Conservation (phyloP, 2,329 filamentous ascomycete genomes). For the Hymenoscyphus fructigenus region DNA sequence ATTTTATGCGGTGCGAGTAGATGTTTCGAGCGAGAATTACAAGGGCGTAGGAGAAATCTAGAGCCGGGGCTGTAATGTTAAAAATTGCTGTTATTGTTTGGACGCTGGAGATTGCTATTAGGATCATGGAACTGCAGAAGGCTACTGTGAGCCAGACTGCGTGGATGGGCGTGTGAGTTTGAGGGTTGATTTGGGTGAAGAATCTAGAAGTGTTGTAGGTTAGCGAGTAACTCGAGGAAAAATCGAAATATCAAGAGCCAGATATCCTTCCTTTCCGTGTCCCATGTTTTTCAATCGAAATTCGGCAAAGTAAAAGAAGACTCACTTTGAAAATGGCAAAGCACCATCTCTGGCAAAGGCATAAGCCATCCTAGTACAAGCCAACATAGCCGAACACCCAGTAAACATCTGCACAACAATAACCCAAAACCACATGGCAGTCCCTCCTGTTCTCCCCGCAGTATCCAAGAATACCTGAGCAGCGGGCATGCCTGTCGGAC, state of each 20-base stretch:
- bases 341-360: slow-evolving; percentile 60
- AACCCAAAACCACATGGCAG: slow-evolving; percentile 60
- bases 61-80: slow-evolving; percentile 51
- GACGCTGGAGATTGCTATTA: slow-evolving; percentile 51
- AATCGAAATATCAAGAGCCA: too few species aligned
- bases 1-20: slow-evolving; percentile 26
- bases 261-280: too few species aligned
- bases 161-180: slow-evolving; percentile 59
- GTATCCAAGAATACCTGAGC: slow-evolving; percentile 61
- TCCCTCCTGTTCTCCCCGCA: slow-evolving; percentile 55
- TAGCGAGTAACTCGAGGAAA: too few species aligned
- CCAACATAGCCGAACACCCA: slow-evolving; percentile 62
- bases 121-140: slow-evolving; percentile 52
- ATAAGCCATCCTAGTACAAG: slow-evolving; percentile 62
- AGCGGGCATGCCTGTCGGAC: slow-evolving; percentile 59
- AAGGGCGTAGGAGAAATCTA: slow-evolving; percentile 56
- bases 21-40: slow-evolving; percentile 52
- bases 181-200: slow-evolving; percentile 51
- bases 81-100: slow-evolving; percentile 53
- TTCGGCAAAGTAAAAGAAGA: slow-evolving; percentile 5
- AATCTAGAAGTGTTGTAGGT: slow-evolving; percentile 38
- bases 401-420: slow-evolving; percentile 66
- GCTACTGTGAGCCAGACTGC: slow-evolving; percentile 63
- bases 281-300: too few species aligned
- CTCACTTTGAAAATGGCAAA: slow-evolving; percentile 57